These are phyloP conservation scores for Boletus subcaerulescens DNA, from an alignment of 768 basidiomycete genomes.

Conservation along the genomic window DNA sequence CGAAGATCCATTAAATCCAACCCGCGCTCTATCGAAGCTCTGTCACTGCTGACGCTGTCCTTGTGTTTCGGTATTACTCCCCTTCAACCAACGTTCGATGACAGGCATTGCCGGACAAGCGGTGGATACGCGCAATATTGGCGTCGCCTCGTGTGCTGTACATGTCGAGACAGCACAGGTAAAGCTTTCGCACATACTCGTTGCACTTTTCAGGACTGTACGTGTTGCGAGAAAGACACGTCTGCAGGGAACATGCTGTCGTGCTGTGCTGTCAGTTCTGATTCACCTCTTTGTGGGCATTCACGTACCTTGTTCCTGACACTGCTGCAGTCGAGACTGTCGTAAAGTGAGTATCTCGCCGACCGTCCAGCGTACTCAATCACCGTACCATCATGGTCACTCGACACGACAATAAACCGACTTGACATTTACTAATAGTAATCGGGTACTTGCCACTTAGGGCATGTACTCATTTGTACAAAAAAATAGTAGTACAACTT, in stretches of 20 bases:
- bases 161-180: slow-evolving; percentile 59
- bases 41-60: not conserved
- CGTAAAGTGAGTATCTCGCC: too few species aligned
- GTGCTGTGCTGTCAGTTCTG: not conserved
- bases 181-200: slow-evolving; percentile 48
- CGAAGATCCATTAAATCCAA: too few species aligned
- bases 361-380: too few species aligned
- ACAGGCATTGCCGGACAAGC: slow-evolving; percentile 58
- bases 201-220: slow-evolving; percentile 65
- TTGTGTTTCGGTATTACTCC: slow-evolving; percentile 1
- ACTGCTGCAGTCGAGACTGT: slow-evolving; percentile 4
- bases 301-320: slow-evolving; percentile 26
- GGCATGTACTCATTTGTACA: not conserved
- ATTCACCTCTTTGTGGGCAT: not conserved
- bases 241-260: slow-evolving; percentile 61
- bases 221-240: slow-evolving; percentile 61
- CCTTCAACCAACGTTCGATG: slow-evolving; percentile 57
- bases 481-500: slow-evolving; percentile 2
- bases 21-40: too few species aligned
- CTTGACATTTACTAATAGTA: too few species aligned
- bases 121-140: slow-evolving; percentile 44
- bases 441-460: not conserved
- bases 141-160: slow-evolving; percentile 36
- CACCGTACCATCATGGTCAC: not conserved
- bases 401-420: not conserved